These are phyloP conservation scores for Solanum appendiculatum DNA, from an alignment of 257 asterid genomes.

Conservation along the genomic window DNA sequence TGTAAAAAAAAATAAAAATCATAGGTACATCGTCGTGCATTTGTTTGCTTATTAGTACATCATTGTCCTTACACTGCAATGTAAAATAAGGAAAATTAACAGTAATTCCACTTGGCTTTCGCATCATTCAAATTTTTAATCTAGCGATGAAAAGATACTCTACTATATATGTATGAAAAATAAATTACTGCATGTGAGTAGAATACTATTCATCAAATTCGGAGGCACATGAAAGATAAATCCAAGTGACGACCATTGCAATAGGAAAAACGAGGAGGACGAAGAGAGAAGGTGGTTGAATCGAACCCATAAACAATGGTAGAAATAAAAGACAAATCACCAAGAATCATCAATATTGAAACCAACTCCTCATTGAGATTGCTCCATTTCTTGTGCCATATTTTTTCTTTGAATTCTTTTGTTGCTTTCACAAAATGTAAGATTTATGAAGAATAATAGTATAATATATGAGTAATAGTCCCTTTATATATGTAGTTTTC, in stretches of 20 bases:
- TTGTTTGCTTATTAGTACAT: not conserved
- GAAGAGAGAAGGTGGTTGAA: conserved; percentile 22
- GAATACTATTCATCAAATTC: not conserved
- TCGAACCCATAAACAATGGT: conserved; percentile 36
- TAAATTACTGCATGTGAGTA: not conserved
- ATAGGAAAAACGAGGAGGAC: conserved; percentile 26
- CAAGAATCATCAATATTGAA: conserved; percentile 29
- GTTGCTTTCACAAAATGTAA: not conserved
- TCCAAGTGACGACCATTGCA: conserved; percentile 20
- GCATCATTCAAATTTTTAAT: not conserved
- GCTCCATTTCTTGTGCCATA: conserved; percentile 11
- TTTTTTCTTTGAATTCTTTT: not conserved
- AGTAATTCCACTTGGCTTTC: not conserved
- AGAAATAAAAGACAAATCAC: conserved; percentile 21
- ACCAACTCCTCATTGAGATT: conserved; percentile 42
- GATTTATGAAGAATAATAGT: too few species aligned
- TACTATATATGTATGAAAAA: not conserved
- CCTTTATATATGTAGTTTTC: not conserved
- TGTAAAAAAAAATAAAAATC: not conserved
- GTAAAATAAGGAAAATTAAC: not conserved
- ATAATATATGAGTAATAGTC: not conserved
- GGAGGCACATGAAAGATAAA: conserved; percentile 31
- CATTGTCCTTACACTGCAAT: not conserved
- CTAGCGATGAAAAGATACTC: not conserved
- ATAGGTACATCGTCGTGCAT: not conserved